Conservation (phyloP, 1,284 basidiomycete genomes). For the Heterobasidion occidentale region DNA sequence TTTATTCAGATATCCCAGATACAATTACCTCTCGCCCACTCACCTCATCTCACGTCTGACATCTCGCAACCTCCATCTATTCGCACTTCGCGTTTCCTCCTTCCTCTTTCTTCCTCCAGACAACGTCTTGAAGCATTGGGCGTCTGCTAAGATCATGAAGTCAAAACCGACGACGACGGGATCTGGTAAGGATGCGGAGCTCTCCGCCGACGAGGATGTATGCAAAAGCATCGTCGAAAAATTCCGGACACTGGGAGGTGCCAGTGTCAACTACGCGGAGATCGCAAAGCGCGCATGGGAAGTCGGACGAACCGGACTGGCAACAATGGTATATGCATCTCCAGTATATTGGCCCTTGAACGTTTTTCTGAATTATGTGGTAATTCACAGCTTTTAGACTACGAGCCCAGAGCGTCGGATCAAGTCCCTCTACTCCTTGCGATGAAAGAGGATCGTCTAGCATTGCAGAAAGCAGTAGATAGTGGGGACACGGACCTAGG, state of each 20-base stretch:
- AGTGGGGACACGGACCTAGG: constrained; percentile 95
- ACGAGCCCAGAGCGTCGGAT: constrained; percentile 85
- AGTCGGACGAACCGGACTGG: constrained; percentile 76
- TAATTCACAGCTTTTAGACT: constrained; percentile 69
- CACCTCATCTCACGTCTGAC: constrained; percentile 81
- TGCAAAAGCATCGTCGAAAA: constrained; percentile 84
- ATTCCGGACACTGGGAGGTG: constrained; percentile 66
- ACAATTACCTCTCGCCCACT: constrained; percentile 67
- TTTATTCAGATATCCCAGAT: constrained; percentile 37
- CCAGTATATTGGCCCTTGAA: not conserved
- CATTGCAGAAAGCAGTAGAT: constrained; percentile 85
- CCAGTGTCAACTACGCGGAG: constrained; percentile 86
- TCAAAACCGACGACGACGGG: constrained; percentile 52
- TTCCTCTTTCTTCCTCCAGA: constrained; percentile 82
- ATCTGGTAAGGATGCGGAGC: constrained; percentile 42
- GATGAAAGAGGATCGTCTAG: constrained; percentile 93
- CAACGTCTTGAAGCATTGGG: constrained; percentile 92
- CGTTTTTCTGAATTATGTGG: not conserved
- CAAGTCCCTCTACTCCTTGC: constrained; percentile 88
- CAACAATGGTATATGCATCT: constrained; percentile 65
- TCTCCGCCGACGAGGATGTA: constrained; percentile 68
- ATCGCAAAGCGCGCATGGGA: constrained; percentile 95
- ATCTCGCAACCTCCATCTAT: constrained; percentile 82
- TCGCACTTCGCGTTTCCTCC: constrained; percentile 87
- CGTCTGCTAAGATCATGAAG: constrained; percentile 81